A percentile compares a stretch with the other conserved stretches of the same genome.
phyloP scores from a whole-genome alignment of 2,329 filamentous ascomycete species.

The Scleromitrula shiraiana region DNA sequence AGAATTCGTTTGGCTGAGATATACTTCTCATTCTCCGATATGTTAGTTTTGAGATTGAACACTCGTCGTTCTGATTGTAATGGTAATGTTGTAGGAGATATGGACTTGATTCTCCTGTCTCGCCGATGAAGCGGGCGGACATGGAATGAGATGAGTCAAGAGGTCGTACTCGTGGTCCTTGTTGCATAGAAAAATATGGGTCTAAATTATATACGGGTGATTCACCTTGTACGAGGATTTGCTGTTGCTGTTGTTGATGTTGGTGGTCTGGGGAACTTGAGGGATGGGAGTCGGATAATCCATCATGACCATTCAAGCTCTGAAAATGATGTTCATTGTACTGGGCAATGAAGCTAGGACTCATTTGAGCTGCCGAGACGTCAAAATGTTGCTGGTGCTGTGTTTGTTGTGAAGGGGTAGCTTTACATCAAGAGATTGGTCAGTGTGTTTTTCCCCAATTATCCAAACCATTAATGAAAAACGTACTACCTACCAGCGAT shows the following conservation, averaged over 20 bases:
- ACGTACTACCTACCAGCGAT: conserved; percentile 17
- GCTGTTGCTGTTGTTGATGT: conserved; percentile 22
- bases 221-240: conserved; percentile 19
- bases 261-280: too few relatives aligned
- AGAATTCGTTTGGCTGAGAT: conserved; percentile 15
- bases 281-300: conserved; percentile 16
- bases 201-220: conserved; percentile 24
- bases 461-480: background rate
- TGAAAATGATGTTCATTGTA: conserved; percentile 24
- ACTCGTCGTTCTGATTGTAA: conserved; percentile 28
- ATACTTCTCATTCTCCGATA: conserved; percentile 25
- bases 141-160: conserved; percentile 23
- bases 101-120: conserved; percentile 29
- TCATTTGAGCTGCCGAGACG: conserved; percentile 19
- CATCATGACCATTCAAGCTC: conserved; percentile 21
- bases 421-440: conserved; percentile 15
- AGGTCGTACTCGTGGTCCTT: conserved; percentile 20
- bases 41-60: conserved; percentile 27
- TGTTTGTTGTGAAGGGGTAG: conserved; percentile 18
- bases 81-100: conserved; percentile 26
- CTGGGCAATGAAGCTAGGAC: conserved; percentile 24
- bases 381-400: too few relatives aligned
- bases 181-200: conserved; percentile 23
- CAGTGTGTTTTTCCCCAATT: conserved; percentile 7
- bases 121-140: conserved; percentile 27